Evolutionary conservation across 2,329 filamentous ascomycete genomes (phyloP), one percentile per base, ranked within the genome.

Genomic region (Talaromyces pinophilus): DNA sequence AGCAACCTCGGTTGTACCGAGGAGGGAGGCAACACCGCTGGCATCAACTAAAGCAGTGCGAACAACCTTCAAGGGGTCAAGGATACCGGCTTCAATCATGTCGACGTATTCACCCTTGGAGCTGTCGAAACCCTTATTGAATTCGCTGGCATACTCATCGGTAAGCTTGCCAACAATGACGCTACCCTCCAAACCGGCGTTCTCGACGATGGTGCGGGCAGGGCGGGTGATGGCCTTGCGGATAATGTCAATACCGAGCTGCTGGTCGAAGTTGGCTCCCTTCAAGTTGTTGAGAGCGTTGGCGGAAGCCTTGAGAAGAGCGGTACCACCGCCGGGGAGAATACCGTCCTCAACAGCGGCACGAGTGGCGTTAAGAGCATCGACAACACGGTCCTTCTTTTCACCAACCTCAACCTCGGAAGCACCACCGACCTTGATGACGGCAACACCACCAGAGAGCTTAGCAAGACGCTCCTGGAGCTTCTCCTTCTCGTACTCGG

Each of bases 401-500:
- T 99, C 95, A 73, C 93, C 91, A 66, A 99, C 95, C 87, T 99
- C 95, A 71, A 99, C 94, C 84, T 99, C 95, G 70, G 94, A 98
- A 70, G 93, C 88, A 80, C 95, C 95, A 75, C 95, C 95, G 70
- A 99, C 95, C 88, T 96, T 97, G 87, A 99, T 98, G 82, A 99
- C 95, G 74, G 95, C 95, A 75, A 99, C 95, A 87, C 95, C 95
- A 71, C 95, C 95, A 72, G 95, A 98, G 72, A 99, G 92, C 90
- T 99, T 99, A 74, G 95, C 95, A 69, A 99, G 92, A 84, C 95
- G 95, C 87, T 99, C 95, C 85, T 98, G 95, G 71, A 99, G 92
- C 89, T 99, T 99, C 91, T 99, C 95, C 88, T 97, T 98, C 88
- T 99, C 95, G 84, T 99, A 99, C 78, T 99, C 95, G 59, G 93